Evolutionary conservation across 108 stramenopile genomes (phyloP).

Genomic region (Craspedostauros australis): DNA sequence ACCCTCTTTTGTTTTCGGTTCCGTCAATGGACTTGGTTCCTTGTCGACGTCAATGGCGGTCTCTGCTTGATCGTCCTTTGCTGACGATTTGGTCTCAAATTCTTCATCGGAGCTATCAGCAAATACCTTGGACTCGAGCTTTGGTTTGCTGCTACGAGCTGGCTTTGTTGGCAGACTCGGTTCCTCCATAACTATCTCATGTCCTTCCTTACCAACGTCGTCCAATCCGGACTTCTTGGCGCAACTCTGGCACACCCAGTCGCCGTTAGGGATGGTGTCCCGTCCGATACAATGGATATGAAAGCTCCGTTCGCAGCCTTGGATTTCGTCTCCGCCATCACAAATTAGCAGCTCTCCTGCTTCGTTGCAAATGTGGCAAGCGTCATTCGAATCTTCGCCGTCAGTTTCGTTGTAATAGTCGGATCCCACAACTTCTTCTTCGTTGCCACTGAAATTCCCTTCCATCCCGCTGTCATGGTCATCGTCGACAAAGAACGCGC

Average conservation of each 20-base stretch:
- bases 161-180: background rate
- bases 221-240: conserved; percentile 22
- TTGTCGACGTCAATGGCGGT: background rate
- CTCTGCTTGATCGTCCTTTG: background rate
- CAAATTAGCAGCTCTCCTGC: conserved; percentile 59
- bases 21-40: background rate
- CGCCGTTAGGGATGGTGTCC: conserved; percentile 42
- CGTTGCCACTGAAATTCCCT: conserved; percentile 19
- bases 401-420: conserved; percentile 2
- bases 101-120: background rate
- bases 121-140: too few relatives aligned
- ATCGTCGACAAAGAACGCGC: conserved; percentile 2
- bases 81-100: background rate
- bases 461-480: conserved; percentile 2
- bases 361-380: conserved; percentile 39
- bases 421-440: conserved; percentile 13
- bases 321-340: conserved; percentile 46
- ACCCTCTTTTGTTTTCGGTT: background rate
- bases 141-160: background rate
- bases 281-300: conserved; percentile 46
- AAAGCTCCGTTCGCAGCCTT: conserved; percentile 49
- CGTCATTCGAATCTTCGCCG: conserved; percentile 25
- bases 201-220: conserved; percentile 31
- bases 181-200: conserved; percentile 24
- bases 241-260: conserved; percentile 61